A percentile compares a stretch with the other conserved stretches of the same genome.
Evolutionary conservation across 306 rosid genomes (phyloP).

Genomic region (Biancaea sappan): DNA sequence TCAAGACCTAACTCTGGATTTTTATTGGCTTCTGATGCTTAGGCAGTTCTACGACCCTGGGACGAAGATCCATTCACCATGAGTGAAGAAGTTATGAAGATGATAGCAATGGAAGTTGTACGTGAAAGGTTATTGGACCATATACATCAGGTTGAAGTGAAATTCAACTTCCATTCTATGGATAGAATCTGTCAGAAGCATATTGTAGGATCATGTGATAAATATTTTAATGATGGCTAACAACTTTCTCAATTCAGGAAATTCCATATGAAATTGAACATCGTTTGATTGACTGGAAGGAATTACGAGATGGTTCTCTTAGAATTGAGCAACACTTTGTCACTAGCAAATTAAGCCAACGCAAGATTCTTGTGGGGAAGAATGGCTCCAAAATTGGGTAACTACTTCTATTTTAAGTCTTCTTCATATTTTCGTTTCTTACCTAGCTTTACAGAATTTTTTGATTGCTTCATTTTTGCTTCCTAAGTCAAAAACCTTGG

Average conservation of each 20-base stretch:
- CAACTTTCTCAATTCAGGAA: slow-evolving; percentile 60
- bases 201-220: slow-evolving; percentile 5
- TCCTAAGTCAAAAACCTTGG: not conserved
- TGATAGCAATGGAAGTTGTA: slow-evolving; percentile 87
- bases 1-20: slow-evolving; percentile 29
- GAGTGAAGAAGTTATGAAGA: slow-evolving; percentile 93
- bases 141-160: slow-evolving; percentile 78
- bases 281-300: slow-evolving; percentile 89
- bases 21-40: slow-evolving; percentile 42
- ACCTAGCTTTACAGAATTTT: not conserved
- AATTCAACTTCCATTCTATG: not conserved
- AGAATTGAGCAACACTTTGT: slow-evolving; percentile 92
- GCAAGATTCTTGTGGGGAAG: slow-evolving; percentile 92
- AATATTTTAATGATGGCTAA: slow-evolving; percentile 31
- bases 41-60: slow-evolving; percentile 96
- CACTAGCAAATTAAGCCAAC: slow-evolving; percentile 77
- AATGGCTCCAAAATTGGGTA: slow-evolving; percentile 96
- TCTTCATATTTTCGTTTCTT: not conserved
- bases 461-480: not conserved
- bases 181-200: not conserved
- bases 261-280: slow-evolving; percentile 87
- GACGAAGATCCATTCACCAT: slow-evolving; percentile 82
- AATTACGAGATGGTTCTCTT: slow-evolving; percentile 86
- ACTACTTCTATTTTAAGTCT: slow-evolving; percentile 18
- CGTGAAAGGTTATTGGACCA: slow-evolving; percentile 95